Conservation (phyloP, 2,329 filamentous ascomycete genomes). For the Juglanconis juglandina region DNA sequence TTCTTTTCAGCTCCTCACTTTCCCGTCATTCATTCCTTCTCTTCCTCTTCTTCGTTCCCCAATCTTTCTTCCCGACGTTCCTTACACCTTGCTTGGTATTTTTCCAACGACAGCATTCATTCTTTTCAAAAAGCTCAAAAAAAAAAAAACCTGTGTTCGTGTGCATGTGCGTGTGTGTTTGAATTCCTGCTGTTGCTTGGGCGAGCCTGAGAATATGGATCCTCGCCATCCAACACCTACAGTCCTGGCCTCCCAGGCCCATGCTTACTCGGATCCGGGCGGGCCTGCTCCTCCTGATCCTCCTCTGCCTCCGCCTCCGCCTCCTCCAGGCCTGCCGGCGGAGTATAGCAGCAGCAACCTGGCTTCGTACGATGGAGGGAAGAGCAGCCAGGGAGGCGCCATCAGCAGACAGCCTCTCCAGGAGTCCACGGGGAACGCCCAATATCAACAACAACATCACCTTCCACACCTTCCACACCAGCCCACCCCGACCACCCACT, state of each 20-base stretch:
- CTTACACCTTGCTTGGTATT: constrained; percentile 40
- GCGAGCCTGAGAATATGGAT: constrained; percentile 32
- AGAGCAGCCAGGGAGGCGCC: not conserved
- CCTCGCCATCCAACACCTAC: constrained; percentile 34
- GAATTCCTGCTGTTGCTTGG: constrained; percentile 28
- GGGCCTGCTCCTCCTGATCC: constrained; percentile 37
- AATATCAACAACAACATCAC: constrained; percentile 28
- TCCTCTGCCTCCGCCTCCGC: not conserved
- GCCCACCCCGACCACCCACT: constrained; percentile 25
- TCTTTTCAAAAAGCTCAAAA: constrained; percentile 19
- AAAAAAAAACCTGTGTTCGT: not conserved
- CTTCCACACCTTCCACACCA: not conserved
- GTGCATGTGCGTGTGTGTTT: constrained; percentile 9
- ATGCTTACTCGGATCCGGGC: constrained; percentile 34
- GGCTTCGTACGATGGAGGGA: constrained; percentile 1
- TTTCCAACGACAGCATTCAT: constrained; percentile 21
- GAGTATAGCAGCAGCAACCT: constrained; percentile 6
- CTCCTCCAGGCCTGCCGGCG: constrained; percentile 2
- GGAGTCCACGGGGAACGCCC: constrained; percentile 52
- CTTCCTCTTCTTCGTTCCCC: constrained; percentile 7
- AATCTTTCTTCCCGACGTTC: constrained; percentile 25
- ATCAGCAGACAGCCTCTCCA: constrained; percentile 42
- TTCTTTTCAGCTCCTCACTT: constrained; percentile 4
- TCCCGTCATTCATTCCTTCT: constrained; percentile 16
- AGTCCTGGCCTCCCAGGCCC: constrained; percentile 49